Evolutionary conservation across 495 filamentous ascomycete species (phyloP).

Genomic region (Aspergillus sparsus): DNA sequence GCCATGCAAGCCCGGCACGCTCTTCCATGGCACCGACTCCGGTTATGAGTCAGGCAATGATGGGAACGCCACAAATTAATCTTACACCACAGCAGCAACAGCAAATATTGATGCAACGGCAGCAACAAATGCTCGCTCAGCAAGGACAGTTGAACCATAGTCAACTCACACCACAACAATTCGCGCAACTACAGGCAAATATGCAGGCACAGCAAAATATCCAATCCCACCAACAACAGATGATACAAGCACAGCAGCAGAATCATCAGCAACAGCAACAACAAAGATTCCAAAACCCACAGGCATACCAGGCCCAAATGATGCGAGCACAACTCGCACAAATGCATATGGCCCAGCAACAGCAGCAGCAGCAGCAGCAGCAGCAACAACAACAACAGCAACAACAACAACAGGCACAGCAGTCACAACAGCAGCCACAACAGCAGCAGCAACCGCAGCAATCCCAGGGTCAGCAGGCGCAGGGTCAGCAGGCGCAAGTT

Average conservation of each 20-base stretch:
- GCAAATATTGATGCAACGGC: slow-evolving; percentile 49
- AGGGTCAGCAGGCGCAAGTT: slow-evolving; percentile 38
- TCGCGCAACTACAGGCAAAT: slow-evolving; percentile 47
- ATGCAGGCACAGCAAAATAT: slow-evolving; percentile 58
- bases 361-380: slow-evolving; percentile 37
- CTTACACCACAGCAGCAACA: slow-evolving; percentile 51
- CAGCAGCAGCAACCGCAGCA: slow-evolving; percentile 34
- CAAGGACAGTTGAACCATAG: slow-evolving; percentile 45
- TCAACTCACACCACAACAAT: slow-evolving; percentile 50
- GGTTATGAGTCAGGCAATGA: slow-evolving; percentile 56
- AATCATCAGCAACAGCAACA: slow-evolving; percentile 43
- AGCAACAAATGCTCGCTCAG: slow-evolving; percentile 50
- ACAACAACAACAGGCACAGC: slow-evolving; percentile 38
- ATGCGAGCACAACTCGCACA: slow-evolving; percentile 45
- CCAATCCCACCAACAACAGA: slow-evolving; percentile 48
- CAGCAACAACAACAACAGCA: slow-evolving; percentile 30
- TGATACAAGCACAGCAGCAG: slow-evolving; percentile 43
- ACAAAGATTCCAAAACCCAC: slow-evolving; percentile 41
- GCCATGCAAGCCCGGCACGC: slow-evolving; percentile 67
- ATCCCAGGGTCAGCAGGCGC: slow-evolving; percentile 23
- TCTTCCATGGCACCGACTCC: slow-evolving; percentile 59
- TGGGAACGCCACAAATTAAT: slow-evolving; percentile 42
- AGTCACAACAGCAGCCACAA: slow-evolving; percentile 35
- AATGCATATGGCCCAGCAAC: slow-evolving; percentile 45
- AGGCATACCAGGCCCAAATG: slow-evolving; percentile 49